These are phyloP conservation scores for Magnusiomyces suaveolens DNA, from an alignment of 1,139 yeast species.

Conservation along the genomic window DNA sequence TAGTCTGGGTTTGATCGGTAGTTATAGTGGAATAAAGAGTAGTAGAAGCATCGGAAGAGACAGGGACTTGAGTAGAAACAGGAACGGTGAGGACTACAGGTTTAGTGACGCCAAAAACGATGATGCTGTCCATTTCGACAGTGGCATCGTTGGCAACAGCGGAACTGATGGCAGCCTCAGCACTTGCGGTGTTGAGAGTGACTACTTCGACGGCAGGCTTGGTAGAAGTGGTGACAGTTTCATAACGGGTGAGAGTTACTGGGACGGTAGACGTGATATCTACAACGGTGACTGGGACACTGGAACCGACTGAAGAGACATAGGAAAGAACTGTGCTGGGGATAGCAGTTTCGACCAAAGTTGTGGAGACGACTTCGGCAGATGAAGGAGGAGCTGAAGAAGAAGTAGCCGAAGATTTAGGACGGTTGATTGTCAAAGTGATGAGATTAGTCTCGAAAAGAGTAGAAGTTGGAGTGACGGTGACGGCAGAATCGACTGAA, in stretches of 20 bases:
- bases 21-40: constrained; percentile 1
- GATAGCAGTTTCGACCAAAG: not conserved
- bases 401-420: not conserved
- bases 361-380: not conserved
- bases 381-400: not conserved
- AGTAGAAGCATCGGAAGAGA: not conserved
- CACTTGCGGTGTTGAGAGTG: not conserved
- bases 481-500: not conserved
- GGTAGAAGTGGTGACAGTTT: not conserved
- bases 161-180: not conserved
- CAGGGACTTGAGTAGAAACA: not conserved
- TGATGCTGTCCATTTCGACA: not conserved
- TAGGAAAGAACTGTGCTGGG: constrained; percentile 1
- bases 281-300: not conserved
- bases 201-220: not conserved
- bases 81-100: not conserved
- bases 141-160: not conserved
- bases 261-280: not conserved
- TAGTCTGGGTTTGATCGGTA: not conserved
- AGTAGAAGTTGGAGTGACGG: not conserved
- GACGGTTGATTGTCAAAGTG: not conserved
- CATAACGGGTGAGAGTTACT: not conserved
- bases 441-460: not conserved
- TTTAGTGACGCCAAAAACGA: not conserved
- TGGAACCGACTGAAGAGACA: not conserved